Percentiles rank a stretch among this genome's conserved stretches.
Evolutionary conservation across 805 yeast genomes (phyloP).

Genomic region (Blastobotrys muscicola): DNA sequence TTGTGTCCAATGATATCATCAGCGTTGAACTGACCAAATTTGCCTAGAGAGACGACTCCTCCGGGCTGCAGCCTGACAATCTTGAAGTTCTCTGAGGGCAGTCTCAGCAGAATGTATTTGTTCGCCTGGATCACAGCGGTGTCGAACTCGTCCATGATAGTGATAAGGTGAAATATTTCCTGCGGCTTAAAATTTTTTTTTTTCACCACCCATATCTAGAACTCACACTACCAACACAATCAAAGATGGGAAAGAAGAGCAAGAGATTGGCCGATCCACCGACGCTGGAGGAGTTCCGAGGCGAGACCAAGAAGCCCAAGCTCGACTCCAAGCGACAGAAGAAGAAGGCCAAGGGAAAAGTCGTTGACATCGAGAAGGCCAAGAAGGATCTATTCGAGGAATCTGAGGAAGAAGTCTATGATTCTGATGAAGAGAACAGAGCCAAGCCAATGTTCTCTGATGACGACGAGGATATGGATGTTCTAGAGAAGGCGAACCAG

Average conservation of each 20-base stretch:
- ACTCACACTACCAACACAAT: neutral
- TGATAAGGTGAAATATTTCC: neutral
- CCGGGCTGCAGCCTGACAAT: slow-evolving; percentile 57
- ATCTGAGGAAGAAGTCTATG: slow-evolving; percentile 39
- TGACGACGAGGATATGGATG: slow-evolving; percentile 56
- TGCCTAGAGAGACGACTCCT: slow-evolving; percentile 66
- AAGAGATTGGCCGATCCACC: slow-evolving; percentile 94
- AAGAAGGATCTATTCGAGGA: slow-evolving; percentile 61
- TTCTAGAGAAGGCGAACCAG: slow-evolving; percentile 21
- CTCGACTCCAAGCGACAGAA: slow-evolving; percentile 21
- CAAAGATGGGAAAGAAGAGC: slow-evolving; percentile 80
- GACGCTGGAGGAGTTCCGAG: slow-evolving; percentile 66
- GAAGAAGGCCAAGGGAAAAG: slow-evolving; percentile 24
- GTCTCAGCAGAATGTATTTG: slow-evolving; percentile 53
- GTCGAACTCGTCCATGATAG: neutral
- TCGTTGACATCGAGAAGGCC: slow-evolving; percentile 47
- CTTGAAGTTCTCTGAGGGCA: slow-evolving; percentile 76
- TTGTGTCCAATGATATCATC: slow-evolving; percentile 70
- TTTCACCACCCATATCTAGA: neutral
- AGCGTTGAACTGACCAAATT: slow-evolving; percentile 79
- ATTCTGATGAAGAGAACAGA: slow-evolving; percentile 48
- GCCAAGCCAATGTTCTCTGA: slow-evolving; percentile 76
- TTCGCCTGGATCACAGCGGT: slow-evolving; percentile 32
- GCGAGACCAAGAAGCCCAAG: slow-evolving; percentile 19
- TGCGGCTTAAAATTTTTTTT: slow-evolving; percentile 8